Percentiles rank a stretch among this genome's conserved stretches.
Evolutionary conservation across 2,329 filamentous ascomycete genomes (phyloP).

Genomic region (Sarocladium kiliense): DNA sequence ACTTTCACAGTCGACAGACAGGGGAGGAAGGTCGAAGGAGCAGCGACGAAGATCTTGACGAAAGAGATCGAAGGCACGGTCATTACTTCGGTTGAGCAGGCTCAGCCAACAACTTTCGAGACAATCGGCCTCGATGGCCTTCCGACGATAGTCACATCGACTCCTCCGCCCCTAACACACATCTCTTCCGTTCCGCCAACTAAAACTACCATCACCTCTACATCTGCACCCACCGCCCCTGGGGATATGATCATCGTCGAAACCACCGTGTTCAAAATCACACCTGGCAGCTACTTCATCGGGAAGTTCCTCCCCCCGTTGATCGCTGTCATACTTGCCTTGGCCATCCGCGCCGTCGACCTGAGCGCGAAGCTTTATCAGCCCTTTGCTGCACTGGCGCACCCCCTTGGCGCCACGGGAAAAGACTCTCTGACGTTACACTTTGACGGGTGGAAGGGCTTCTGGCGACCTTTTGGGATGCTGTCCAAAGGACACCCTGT

Average conservation of each 20-base stretch:
- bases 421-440: slow-evolving; percentile 36
- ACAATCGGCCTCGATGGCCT: neutral
- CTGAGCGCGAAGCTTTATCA: slow-evolving; percentile 35
- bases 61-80: neutral
- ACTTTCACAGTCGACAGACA: neutral
- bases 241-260: neutral
- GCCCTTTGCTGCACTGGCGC: slow-evolving; percentile 37
- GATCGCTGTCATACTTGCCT: slow-evolving; percentile 31
- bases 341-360: slow-evolving; percentile 35
- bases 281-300: slow-evolving; percentile 25
- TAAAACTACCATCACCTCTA: neutral
- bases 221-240: neutral
- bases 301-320: slow-evolving; percentile 38
- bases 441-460: slow-evolving; percentile 29
- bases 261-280: neutral
- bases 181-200: neutral
- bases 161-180: neutral
- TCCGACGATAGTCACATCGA: neutral
- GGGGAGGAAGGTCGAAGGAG: neutral
- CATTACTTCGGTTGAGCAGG: slow-evolving; percentile 1
- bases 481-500: slow-evolving; percentile 26
- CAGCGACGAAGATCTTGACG: neutral
- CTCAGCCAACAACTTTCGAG: neutral
- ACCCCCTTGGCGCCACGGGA: slow-evolving; percentile 29
- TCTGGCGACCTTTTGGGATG: slow-evolving; percentile 28